phyloP scores from a whole-genome alignment of 768 basidiomycete genomes.

The Lactarius psammicola region DNA sequence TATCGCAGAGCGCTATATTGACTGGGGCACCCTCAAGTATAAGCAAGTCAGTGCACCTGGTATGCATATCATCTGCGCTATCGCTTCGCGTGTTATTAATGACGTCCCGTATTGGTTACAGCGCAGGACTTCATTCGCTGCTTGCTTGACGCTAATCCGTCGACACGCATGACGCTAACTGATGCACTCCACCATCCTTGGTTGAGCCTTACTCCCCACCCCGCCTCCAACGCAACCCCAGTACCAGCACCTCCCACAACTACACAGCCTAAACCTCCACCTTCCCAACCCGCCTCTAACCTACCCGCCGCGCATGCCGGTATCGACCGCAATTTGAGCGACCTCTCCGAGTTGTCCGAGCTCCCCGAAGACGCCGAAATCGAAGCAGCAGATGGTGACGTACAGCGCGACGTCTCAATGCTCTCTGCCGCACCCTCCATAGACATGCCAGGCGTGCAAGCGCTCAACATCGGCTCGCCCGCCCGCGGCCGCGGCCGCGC shows the following conservation, averaged over 20 bases:
- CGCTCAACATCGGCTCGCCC: conserved; percentile 12
- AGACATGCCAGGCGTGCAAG: conserved; percentile 17
- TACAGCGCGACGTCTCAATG: conserved; percentile 22
- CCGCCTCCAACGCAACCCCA: not conserved
- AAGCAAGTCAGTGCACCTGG: conserved; percentile 42
- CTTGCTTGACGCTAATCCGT: conserved; percentile 66
- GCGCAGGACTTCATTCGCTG: conserved; percentile 63
- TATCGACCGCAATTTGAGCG: conserved; percentile 5
- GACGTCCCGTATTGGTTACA: conserved; percentile 37
- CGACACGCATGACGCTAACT: conserved; percentile 64
- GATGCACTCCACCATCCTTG: conserved; percentile 74
- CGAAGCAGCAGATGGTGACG: not conserved
- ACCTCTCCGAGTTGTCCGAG: conserved; percentile 16
- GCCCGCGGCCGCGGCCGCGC: not conserved
- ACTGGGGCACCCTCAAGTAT: conserved; percentile 11
- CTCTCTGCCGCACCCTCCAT: conserved; percentile 20
- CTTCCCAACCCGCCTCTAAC: not conserved
- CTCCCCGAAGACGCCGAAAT: conserved; percentile 8
- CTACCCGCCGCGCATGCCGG: not conserved
- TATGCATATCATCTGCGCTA: conserved; percentile 35
- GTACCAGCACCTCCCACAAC: conserved; percentile 4
- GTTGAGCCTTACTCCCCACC: conserved; percentile 42
- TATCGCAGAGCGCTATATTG: conserved; percentile 24
- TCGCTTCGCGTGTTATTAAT: not conserved
- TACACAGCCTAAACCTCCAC: not conserved